Conservation (phyloP, 2,329 filamentous ascomycete species). For the Colletotrichum sp. region DNA sequence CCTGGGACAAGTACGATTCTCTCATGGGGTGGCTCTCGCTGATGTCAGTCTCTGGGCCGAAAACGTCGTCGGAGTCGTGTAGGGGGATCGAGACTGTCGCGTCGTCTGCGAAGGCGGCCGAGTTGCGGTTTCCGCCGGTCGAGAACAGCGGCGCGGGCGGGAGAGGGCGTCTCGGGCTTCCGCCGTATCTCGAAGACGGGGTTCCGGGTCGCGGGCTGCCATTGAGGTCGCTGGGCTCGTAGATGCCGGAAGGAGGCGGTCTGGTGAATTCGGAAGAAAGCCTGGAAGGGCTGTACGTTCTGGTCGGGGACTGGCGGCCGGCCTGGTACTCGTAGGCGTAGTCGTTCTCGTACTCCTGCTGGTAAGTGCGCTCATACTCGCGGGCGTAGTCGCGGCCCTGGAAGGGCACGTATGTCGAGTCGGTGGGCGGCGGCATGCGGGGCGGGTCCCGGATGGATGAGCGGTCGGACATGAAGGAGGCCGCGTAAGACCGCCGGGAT, state of each 20-base stretch:
- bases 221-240: conserved; percentile 88
- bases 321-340: conserved; percentile 16
- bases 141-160: conserved; percentile 89
- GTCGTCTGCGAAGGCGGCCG: conserved; percentile 66
- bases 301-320: conserved; percentile 51
- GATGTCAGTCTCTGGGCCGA: conserved; percentile 66
- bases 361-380: conserved; percentile 29
- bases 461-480: conserved; percentile 54
- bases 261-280: conserved; percentile 68
- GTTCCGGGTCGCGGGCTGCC: conserved; percentile 90
- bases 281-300: conserved; percentile 64
- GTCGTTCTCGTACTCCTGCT: conserved; percentile 17
- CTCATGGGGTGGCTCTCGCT: conserved; percentile 55
- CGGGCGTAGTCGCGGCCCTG: conserved; percentile 45
- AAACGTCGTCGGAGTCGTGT: conserved; percentile 73
- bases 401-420: conserved; percentile 67
- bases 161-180: conserved; percentile 84
- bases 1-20: conserved; percentile 62
- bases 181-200: conserved; percentile 86
- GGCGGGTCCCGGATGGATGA: conserved; percentile 64
- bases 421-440: conserved; percentile 63
- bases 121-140: conserved; percentile 48
- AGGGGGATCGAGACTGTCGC: conserved; percentile 77
- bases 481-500: conserved; percentile 55
- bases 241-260: conserved; percentile 74